These are phyloP conservation scores for Chenopodium quinoa DNA, from an alignment of 148 eudicot genomes.

Conservation along the genomic window DNA sequence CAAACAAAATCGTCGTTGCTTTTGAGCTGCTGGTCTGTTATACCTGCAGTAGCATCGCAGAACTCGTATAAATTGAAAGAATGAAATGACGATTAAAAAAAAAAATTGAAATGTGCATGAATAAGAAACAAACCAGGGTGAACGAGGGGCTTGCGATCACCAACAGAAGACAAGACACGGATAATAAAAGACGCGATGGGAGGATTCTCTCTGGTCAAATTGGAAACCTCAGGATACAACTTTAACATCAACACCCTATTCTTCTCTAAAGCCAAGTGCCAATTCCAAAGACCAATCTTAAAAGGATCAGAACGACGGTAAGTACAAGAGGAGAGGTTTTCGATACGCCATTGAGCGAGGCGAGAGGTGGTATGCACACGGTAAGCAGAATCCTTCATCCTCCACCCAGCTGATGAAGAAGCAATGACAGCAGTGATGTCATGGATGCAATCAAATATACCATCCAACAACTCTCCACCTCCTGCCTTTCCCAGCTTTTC, in stretches of 20 bases:
- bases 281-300: slow-evolving; percentile 72
- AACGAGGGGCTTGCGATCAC: slow-evolving; percentile 61
- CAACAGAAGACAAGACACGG: slow-evolving; percentile 50
- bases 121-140: slow-evolving; percentile 58
- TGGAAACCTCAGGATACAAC: slow-evolving; percentile 71
- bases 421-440: slow-evolving; percentile 55
- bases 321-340: slow-evolving; percentile 57
- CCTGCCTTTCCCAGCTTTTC: slow-evolving; percentile 64
- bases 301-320: slow-evolving; percentile 83
- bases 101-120: too few species aligned
- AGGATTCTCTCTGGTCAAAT: slow-evolving; percentile 57
- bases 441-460: slow-evolving; percentile 75
- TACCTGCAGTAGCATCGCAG: slow-evolving; percentile 41
- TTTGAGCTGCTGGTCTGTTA: slow-evolving; percentile 71
- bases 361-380: slow-evolving; percentile 71
- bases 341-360: slow-evolving; percentile 86
- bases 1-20: slow-evolving; percentile 74
- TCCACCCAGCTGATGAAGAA: slow-evolving; percentile 15
- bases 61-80: neutral
- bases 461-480: slow-evolving; percentile 37
- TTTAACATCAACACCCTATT: slow-evolving; percentile 57
- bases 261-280: slow-evolving; percentile 88
- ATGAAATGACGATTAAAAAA: too few species aligned
- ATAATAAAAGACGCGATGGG: slow-evolving; percentile 84
- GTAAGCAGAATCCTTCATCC: slow-evolving; percentile 59